Conservation (phyloP, 23 red algal species). For the Gracilaria caudata region DNA sequence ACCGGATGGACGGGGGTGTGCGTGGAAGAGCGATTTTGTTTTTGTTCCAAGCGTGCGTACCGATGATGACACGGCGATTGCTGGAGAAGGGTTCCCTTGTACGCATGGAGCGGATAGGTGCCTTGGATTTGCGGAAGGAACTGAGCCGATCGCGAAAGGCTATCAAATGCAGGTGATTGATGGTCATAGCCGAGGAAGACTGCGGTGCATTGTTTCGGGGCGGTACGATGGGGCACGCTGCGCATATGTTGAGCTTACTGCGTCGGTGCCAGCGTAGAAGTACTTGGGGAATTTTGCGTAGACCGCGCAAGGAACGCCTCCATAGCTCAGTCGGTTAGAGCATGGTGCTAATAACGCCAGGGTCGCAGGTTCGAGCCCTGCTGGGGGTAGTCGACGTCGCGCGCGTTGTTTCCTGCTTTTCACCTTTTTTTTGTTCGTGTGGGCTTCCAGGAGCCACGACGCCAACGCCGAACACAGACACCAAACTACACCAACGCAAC, state of each 20-base stretch:
- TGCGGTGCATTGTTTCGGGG: neutral
- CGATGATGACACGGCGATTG: neutral
- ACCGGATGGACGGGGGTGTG: neutral
- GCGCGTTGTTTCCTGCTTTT: too few species aligned
- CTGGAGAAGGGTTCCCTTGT: too few species aligned
- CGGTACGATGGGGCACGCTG: slow-evolving; percentile 1
- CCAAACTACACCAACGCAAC: too few species aligned
- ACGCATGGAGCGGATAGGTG: too few species aligned
- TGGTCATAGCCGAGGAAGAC: neutral
- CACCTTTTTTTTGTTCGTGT: neutral
- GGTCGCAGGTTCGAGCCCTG: slow-evolving; percentile 84
- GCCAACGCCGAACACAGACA: neutral
- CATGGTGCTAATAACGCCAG: slow-evolving; percentile 86
- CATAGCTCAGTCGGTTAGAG: slow-evolving; percentile 85
- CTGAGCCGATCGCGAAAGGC: too few species aligned
- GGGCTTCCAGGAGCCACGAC: too few species aligned
- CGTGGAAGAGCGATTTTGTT: neutral
- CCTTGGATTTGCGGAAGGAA: too few species aligned
- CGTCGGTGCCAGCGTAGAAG: neutral
- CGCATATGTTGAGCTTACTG: neutral
- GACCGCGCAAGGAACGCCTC: neutral
- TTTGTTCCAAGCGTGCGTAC: neutral
- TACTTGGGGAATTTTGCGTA: neutral
- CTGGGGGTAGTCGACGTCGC: too few species aligned
- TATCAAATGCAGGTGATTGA: too few species aligned